Percentiles rank a stretch among this genome's conserved stretches.
These are phyloP conservation scores for Phytophthora pisi DNA, from an alignment of 352 stramenopile genomes.

Conservation along the genomic window DNA sequence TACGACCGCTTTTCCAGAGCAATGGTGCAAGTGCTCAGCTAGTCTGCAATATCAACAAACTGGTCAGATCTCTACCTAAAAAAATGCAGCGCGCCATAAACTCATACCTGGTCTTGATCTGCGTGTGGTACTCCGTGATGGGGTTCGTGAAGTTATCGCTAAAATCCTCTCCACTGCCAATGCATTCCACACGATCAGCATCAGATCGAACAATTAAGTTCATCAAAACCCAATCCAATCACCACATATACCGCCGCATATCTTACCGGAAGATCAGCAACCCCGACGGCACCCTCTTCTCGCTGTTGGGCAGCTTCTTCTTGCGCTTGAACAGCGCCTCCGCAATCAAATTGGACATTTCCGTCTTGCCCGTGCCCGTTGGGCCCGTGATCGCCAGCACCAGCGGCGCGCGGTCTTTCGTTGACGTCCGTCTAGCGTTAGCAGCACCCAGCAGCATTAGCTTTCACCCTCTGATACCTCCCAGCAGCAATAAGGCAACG, in stretches of 20 bases:
- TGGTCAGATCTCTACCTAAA: neutral
- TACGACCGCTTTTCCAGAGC: slow-evolving; percentile 87
- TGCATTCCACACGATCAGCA: neutral
- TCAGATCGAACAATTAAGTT: slow-evolving; percentile 7
- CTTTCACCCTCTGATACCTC: neutral
- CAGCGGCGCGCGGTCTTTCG: slow-evolving; percentile 71
- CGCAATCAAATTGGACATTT: slow-evolving; percentile 86
- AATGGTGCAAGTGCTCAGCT: slow-evolving; percentile 78
- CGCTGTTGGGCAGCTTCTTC: slow-evolving; percentile 71
- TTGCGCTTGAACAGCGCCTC: slow-evolving; percentile 85
- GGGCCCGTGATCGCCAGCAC: slow-evolving; percentile 90
- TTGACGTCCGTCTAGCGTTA: slow-evolving; percentile 46
- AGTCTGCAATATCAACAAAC: slow-evolving; percentile 45
- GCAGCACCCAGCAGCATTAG: neutral
- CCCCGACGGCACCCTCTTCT: slow-evolving; percentile 67
- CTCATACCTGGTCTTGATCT: slow-evolving; percentile 79
- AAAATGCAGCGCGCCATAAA: neutral
- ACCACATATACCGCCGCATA: neutral
- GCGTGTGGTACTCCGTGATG: slow-evolving; percentile 81
- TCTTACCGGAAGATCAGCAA: slow-evolving; percentile 78
- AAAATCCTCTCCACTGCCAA: slow-evolving; percentile 80
- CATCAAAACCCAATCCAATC: neutral
- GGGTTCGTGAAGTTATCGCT: slow-evolving; percentile 85
- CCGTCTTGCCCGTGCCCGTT: slow-evolving; percentile 91
- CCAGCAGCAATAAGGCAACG: slow-evolving; percentile 7